These are phyloP conservation scores for Austropuccinia psidii DNA, from an alignment of 1,284 basidiomycete genomes.

Conservation along the genomic window DNA sequence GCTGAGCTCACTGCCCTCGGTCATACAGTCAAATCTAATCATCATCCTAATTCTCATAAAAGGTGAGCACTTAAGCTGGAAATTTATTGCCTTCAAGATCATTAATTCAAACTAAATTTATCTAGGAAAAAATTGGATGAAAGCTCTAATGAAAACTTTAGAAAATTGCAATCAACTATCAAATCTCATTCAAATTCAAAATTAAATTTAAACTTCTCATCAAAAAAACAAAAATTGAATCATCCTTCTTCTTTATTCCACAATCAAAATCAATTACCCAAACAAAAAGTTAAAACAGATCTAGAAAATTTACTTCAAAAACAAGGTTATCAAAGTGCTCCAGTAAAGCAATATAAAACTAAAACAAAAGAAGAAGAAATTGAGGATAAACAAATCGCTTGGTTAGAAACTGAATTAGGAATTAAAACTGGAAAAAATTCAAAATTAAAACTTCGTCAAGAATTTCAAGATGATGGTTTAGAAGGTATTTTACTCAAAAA, in stretches of 20 bases:
- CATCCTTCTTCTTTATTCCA: neutral
- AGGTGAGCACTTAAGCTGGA: too few species aligned
- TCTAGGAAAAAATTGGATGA: neutral
- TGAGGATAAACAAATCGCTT: constrained; percentile 33
- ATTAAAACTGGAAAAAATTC: constrained; percentile 6
- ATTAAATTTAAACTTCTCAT: neutral
- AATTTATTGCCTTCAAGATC: neutral
- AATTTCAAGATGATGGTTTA: constrained; percentile 35
- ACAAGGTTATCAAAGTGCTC: neutral
- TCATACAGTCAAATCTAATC: neutral
- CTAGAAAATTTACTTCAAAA: constrained; percentile 3
- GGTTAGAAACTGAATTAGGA: constrained; percentile 35
- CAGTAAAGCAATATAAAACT: neutral
- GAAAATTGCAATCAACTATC: neutral
- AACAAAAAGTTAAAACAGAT: neutral
- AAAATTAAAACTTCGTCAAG: constrained; percentile 26
- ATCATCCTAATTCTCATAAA: too few species aligned
- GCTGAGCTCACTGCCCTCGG: constrained; percentile 35
- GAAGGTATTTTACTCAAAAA: constrained; percentile 11
- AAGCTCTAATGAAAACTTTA: neutral
- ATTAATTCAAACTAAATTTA: neutral
- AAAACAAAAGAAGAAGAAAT: constrained; percentile 18
- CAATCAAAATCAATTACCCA: constrained; percentile 13
- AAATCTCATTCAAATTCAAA: neutral
- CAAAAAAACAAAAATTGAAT: constrained; percentile 11